Percentiles rank a stretch among this genome's conserved stretches.
Conservation (phyloP, 2,329 filamentous ascomycete species). For the Pseudopithomyces chartarum region DNA sequence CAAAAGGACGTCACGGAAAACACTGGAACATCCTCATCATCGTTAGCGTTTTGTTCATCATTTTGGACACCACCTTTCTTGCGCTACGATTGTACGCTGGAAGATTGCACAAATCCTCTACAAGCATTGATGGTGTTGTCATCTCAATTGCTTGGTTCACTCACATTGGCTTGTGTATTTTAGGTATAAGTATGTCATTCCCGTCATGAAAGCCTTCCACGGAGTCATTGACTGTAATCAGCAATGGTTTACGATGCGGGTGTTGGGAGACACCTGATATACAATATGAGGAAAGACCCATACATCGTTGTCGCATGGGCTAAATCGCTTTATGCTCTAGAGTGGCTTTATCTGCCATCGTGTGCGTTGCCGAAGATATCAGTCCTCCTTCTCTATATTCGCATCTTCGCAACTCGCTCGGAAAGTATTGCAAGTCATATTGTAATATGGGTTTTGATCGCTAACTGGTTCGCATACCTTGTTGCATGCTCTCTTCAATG, state of each 20-base stretch:
- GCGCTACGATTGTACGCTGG: constrained; percentile 8
- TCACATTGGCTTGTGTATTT: constrained; percentile 9
- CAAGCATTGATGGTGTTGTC: constrained; percentile 12
- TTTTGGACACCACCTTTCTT: constrained; percentile 12
- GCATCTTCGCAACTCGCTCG: constrained; percentile 8
- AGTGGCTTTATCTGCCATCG: constrained; percentile 12
- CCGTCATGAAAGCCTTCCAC: too few species aligned
- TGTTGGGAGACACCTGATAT: constrained; percentile 3
- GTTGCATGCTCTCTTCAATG: constrained; percentile 7
- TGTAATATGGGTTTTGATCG: constrained; percentile 5
- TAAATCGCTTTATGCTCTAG: constrained; percentile 14
- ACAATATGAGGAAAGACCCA: constrained; percentile 1
- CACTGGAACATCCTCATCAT: constrained; percentile 6
- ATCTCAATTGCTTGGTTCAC: constrained; percentile 10
- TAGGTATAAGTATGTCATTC: constrained; percentile 12
- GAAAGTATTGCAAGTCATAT: not conserved
- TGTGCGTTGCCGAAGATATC: constrained; percentile 13
- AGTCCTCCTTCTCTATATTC: constrained; percentile 10
- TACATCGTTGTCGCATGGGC: constrained; percentile 7
- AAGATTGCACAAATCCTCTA: not conserved
- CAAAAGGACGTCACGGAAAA: constrained; percentile 6
- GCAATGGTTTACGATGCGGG: not conserved
- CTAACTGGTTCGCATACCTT: constrained; percentile 6
- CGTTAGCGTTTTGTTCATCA: constrained; percentile 9
- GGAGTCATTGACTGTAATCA: too few species aligned